Base-by-base conservation (phyloP, 176 grass and related monocot genomes). In the Puya raimondii region DNA sequence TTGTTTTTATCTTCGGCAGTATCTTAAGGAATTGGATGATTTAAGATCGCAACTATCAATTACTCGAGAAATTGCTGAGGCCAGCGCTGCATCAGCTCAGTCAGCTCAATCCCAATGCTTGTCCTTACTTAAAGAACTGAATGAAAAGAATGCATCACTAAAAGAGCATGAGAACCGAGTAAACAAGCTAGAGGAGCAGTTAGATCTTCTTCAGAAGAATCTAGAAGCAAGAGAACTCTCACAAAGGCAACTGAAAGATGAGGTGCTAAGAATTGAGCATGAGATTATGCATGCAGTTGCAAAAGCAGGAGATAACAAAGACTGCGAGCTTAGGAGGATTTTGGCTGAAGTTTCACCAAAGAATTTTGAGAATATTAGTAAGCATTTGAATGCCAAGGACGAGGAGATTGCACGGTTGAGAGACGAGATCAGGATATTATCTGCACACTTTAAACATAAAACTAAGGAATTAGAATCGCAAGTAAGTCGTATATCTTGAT, bases 401-500 rank as follows among this genome's bases (percentile, higher is more conserved):
- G 77, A 77, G 20, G 94, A 93, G 57, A 88, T 93, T 79, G 71
- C 80, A 2, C 79, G 82, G 20, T 72, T 97, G 79, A 90, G 87
- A 81, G 89, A 97, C 76, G 94, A 93, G 74, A 88, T 97, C 63
- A 90, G 80, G 80, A 87, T 88, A 73, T 79, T 97, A 12, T 90
- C 94, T 79, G 84, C 64, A 64, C 84, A 93, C 15, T 97, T 89
- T 86, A 90, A 85, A 8, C 83, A 79, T 61, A 92, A 93, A 79
- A 97, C 82, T 53, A 87, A 88, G 77, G 89, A 97, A 65, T 76
- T 97, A 17, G 79, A 97, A 74, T 83, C 82, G 15, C 82, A 97
- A 63, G 94, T 93, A 69, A 47, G 53, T 63, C 16, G 12, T 73
- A 50, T 77, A 65, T 50, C 49, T 67, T 65, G 22, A 10, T 64